These are phyloP conservation scores for Kazachstania kunashirensis DNA, from an alignment of 805 yeast genomes.

Conservation along the genomic window DNA sequence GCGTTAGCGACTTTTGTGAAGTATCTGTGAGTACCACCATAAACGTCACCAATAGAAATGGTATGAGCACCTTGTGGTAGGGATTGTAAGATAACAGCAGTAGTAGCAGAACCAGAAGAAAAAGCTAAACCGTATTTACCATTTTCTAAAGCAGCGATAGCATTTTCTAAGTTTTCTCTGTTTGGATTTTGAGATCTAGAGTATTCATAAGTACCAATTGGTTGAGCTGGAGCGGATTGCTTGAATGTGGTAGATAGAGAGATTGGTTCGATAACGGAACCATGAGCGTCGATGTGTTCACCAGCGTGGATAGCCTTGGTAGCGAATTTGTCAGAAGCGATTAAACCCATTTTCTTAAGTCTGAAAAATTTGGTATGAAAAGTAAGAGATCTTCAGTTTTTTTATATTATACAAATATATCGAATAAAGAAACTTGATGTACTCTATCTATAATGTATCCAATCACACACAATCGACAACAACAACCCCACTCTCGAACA, in stretches of 20 bases:
- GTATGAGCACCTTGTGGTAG: constrained; percentile 66
- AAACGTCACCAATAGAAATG: constrained; percentile 73
- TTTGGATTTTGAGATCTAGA: constrained; percentile 82
- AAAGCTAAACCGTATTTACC: constrained; percentile 71
- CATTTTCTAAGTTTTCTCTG: constrained; percentile 70
- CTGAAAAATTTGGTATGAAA: no score
- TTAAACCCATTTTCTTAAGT: constrained; percentile 19
- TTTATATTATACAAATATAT: not conserved
- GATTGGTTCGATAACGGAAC: constrained; percentile 80
- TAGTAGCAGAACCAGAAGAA: constrained; percentile 79
- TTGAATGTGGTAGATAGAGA: constrained; percentile 80
- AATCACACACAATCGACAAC: no score
- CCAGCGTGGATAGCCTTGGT: constrained; percentile 84
- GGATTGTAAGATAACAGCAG: constrained; percentile 67
- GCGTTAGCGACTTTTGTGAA: constrained; percentile 76
- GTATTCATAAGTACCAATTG: constrained; percentile 72
- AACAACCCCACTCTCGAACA: no score
- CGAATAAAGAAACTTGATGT: not conserved
- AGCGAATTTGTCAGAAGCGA: constrained; percentile 42
- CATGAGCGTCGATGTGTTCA: constrained; percentile 62
- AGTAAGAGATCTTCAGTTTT: no score
- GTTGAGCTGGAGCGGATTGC: constrained; percentile 66
- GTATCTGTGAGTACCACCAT: constrained; percentile 88
- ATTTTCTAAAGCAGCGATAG: constrained; percentile 68
- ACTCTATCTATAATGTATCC: no score